Conservation (phyloP, 192 early-diverging fungal genomes). For the Neocallimastix lanati region DNA sequence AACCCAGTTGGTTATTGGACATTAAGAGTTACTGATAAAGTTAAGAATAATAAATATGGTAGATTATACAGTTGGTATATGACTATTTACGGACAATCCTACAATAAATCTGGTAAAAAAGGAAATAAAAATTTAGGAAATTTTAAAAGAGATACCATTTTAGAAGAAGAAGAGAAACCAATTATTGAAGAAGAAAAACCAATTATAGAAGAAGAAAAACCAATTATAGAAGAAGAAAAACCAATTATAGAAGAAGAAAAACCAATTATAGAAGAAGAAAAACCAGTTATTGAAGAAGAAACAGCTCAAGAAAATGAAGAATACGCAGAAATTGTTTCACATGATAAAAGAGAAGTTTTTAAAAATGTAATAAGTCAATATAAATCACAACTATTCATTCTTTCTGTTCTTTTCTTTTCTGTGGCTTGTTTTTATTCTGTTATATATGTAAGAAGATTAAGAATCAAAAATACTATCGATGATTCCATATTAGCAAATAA, state of each 20-base stretch:
- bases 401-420: not conserved
- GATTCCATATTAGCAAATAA: not conserved
- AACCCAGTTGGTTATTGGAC: slow-evolving; percentile 68
- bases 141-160: not conserved
- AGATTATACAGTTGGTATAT: slow-evolving; percentile 47
- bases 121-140: not conserved
- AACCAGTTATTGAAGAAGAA: too few species aligned
- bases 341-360: not conserved
- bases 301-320: not conserved
- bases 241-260: too few species aligned
- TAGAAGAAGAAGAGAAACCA: too few species aligned
- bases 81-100: slow-evolving; percentile 30
- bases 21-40: slow-evolving; percentile 43
- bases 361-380: not conserved
- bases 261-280: too few species aligned
- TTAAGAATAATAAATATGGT: slow-evolving; percentile 27
- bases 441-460: not conserved
- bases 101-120: not conserved
- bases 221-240: too few species aligned
- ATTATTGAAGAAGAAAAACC: too few species aligned
- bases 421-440: not conserved
- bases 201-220: too few species aligned
- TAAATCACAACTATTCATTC: not conserved
- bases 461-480: not conserved
- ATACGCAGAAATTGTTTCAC: not conserved